Conservation (phyloP, 768 basidiomycete genomes). For the Tricholoma saponaceum region DNA sequence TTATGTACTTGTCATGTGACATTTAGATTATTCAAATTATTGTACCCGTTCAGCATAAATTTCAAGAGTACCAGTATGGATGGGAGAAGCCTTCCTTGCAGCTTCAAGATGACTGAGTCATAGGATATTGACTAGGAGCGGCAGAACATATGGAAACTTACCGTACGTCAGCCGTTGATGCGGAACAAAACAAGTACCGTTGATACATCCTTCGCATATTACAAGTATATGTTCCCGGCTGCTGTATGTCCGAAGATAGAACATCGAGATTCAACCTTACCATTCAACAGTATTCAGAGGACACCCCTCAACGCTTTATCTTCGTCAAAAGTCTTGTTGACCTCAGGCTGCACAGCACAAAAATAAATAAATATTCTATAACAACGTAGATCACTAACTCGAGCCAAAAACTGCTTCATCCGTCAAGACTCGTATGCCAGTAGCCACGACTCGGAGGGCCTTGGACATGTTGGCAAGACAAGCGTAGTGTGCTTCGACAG, state of each 20-base stretch:
- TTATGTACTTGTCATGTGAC: too few species aligned
- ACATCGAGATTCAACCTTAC: neutral
- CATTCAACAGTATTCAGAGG: neutral
- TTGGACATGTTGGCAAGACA: constrained; percentile 67
- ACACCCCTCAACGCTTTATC: neutral
- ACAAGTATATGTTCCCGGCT: neutral
- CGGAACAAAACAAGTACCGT: too few species aligned
- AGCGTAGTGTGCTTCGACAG: constrained; percentile 57
- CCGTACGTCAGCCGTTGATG: too few species aligned
- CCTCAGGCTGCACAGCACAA: neutral
- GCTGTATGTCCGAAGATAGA: neutral
- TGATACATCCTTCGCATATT: neutral
- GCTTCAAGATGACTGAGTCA: too few species aligned
- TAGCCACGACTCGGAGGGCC: constrained; percentile 65
- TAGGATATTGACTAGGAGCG: too few species aligned
- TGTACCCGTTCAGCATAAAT: too few species aligned
- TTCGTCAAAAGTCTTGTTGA: constrained; percentile 1
- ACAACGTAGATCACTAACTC: constrained; percentile 35
- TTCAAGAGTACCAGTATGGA: too few species aligned
- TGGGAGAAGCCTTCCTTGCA: too few species aligned
- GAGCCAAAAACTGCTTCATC: constrained; percentile 57
- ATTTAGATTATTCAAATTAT: too few species aligned
- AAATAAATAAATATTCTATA: neutral
- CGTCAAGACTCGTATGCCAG: constrained; percentile 61
- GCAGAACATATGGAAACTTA: too few species aligned